These are phyloP conservation scores for Austroboletus niveus DNA, from an alignment of 1,284 basidiomycete genomes.

Conservation along the genomic window DNA sequence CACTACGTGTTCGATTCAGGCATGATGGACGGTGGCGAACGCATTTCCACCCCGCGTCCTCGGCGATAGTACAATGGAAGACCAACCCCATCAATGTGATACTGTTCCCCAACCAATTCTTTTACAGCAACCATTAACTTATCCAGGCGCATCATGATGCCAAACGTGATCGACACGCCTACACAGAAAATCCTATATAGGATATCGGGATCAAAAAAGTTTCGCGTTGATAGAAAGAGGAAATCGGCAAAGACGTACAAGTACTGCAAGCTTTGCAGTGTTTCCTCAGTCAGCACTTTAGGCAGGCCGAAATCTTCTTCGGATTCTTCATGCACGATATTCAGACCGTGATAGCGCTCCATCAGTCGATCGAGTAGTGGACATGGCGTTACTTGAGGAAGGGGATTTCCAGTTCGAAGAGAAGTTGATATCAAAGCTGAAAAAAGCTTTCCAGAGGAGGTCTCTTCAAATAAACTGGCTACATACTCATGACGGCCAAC, in stretches of 20 bases:
- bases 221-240: not conserved
- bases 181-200: constrained; percentile 64
- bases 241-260: constrained; percentile 42
- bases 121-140: constrained; percentile 74
- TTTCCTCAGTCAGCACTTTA: constrained; percentile 59
- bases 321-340: constrained; percentile 60
- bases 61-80: constrained; percentile 25
- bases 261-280: constrained; percentile 68
- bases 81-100: constrained; percentile 71
- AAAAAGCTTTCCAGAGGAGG: not conserved
- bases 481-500: constrained; percentile 73
- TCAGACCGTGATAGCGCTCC: constrained; percentile 56
- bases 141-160: constrained; percentile 66
- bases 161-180: constrained; percentile 70
- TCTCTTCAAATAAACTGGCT: not conserved
- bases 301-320: constrained; percentile 72
- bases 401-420: constrained; percentile 69
- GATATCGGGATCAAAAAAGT: not conserved
- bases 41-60: constrained; percentile 16
- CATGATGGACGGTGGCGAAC: constrained; percentile 2
- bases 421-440: constrained; percentile 68
- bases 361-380: constrained; percentile 78
- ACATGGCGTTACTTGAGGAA: constrained; percentile 86
- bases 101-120: constrained; percentile 79
- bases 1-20: not conserved